Conservation (phyloP, 108 stramenopile genomes). For the Mayamaea pseudoterrestris region DNA sequence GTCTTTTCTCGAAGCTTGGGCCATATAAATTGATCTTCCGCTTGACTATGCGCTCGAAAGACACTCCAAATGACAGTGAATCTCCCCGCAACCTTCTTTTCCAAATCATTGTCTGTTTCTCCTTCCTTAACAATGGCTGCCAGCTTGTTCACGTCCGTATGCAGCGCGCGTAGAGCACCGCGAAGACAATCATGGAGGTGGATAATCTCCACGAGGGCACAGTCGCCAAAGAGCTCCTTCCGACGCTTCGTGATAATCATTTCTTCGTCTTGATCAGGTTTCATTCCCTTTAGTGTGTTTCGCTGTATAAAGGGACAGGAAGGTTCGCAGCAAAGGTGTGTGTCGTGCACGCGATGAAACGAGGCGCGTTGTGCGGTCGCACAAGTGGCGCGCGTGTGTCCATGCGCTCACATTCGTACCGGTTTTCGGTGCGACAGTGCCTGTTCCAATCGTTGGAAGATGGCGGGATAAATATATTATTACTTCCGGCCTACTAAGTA, state of each 20-base stretch:
- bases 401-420: too few relatives aligned
- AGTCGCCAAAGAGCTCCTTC: constrained; percentile 59
- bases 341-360: too few relatives aligned
- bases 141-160: constrained; percentile 52
- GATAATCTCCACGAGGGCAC: constrained; percentile 79
- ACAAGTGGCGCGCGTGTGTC: too few relatives aligned
- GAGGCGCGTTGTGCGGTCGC: too few relatives aligned
- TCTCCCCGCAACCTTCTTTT: constrained; percentile 58
- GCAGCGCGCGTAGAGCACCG: constrained; percentile 52
- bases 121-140: constrained; percentile 3
- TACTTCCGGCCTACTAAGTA: too few relatives aligned
- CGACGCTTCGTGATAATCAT: constrained; percentile 9
- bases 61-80: constrained; percentile 91
- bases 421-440: too few relatives aligned
- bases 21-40: constrained; percentile 96
- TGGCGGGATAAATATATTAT: too few relatives aligned
- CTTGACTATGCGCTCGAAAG: constrained; percentile 89
- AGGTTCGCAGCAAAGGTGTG: too few relatives aligned
- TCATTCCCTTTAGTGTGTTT: too few relatives aligned
- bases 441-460: too few relatives aligned
- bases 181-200: constrained; percentile 84
- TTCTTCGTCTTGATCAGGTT: too few relatives aligned
- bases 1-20: constrained; percentile 76
- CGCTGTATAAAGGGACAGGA: too few relatives aligned
- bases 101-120: constrained; percentile 27